These are phyloP conservation scores for Populus hybrid DNA, from an alignment of 441 rosid species.

Conservation along the genomic window DNA sequence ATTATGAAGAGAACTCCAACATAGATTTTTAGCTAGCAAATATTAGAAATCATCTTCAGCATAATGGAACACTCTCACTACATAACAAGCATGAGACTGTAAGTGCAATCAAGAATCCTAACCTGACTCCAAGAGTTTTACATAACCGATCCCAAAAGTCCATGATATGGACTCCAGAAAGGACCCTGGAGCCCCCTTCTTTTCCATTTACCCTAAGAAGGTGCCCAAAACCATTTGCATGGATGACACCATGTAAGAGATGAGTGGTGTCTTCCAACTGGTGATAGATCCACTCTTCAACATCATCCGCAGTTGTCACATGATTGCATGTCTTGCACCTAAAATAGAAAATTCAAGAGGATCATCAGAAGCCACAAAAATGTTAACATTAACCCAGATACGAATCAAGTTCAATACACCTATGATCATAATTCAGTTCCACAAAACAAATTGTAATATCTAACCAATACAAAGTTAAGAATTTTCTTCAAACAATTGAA, in stretches of 20 bases:
- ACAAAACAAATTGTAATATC: background rate
- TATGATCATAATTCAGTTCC: background rate
- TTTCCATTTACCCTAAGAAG: constrained; percentile 70
- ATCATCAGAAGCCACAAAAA: constrained; percentile 11
- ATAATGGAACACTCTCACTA: background rate
- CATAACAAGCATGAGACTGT: background rate
- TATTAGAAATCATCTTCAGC: background rate
- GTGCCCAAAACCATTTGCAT: constrained; percentile 68
- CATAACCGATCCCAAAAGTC: constrained; percentile 74
- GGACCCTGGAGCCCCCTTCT: constrained; percentile 68
- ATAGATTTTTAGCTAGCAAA: background rate
- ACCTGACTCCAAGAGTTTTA: constrained; percentile 59
- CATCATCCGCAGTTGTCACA: constrained; percentile 42
- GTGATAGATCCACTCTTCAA: constrained; percentile 60
- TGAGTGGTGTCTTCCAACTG: constrained; percentile 66
- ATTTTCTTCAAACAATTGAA: background rate
- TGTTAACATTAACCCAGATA: background rate
- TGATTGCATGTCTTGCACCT: constrained; percentile 61
- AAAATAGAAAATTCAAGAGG: background rate
- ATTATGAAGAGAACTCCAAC: background rate
- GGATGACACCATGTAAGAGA: constrained; percentile 66
- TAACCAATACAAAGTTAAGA: background rate
- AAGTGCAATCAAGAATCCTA: constrained; percentile 12
- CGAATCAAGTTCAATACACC: background rate
- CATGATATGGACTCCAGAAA: constrained; percentile 63